A percentile compares a stretch with the other conserved stretches of the same genome.
phyloP scores from a whole-genome alignment of 1,284 basidiomycete genomes.

The Apiotrichum mycotoxinovorans region DNA sequence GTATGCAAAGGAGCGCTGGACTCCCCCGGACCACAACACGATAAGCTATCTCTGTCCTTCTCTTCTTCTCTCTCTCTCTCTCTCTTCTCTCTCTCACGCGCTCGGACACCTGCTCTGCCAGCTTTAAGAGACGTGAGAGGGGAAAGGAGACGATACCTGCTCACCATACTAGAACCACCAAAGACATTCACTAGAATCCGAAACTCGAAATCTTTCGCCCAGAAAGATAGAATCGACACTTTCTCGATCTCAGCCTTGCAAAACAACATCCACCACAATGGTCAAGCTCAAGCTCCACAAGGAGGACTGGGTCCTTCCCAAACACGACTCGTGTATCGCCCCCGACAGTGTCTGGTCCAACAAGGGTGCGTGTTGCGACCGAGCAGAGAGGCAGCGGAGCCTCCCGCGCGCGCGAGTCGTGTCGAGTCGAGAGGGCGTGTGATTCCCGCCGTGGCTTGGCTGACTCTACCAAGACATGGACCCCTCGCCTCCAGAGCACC shows the following conservation, averaged over 20 bases:
- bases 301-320: conserved; percentile 34
- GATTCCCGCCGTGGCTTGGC: not conserved
- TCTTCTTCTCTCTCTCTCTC: not conserved
- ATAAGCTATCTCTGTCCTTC: not conserved
- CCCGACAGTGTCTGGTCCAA: conserved; percentile 41
- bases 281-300: not conserved
- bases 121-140: not conserved
- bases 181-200: not conserved
- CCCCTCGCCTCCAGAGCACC: conserved; percentile 33
- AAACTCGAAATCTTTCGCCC: not conserved
- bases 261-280: not conserved
- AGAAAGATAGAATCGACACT: not conserved
- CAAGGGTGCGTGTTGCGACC: conserved; percentile 27
- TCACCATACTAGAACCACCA: not conserved
- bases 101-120: not conserved
- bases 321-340: conserved; percentile 41
- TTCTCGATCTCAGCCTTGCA: not conserved
- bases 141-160: not conserved
- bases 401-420: not conserved
- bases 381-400: not conserved
- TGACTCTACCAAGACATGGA: conserved; percentile 33
- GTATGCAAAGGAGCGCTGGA: too few relatives aligned
- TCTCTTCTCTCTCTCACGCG: not conserved
- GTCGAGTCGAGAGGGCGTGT: not conserved
- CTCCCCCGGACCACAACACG: too few relatives aligned